These are phyloP conservation scores for Camellia granthamiana DNA, from an alignment of 148 eudicot species.

Conservation along the genomic window DNA sequence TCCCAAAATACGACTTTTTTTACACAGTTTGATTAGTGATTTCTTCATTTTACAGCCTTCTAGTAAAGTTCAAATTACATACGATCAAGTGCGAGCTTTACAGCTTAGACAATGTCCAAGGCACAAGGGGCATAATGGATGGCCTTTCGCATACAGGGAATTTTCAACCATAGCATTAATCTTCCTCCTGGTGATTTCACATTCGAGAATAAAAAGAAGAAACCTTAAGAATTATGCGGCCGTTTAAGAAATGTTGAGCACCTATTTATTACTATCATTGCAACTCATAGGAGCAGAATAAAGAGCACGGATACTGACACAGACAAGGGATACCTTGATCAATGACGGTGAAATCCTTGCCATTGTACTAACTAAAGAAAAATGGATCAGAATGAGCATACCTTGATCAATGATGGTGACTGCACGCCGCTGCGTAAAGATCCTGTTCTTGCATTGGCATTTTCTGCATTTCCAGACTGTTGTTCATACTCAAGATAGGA, in stretches of 20 bases:
- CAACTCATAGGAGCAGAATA: background rate
- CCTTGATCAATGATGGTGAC: constrained; percentile 41
- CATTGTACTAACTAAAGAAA: background rate
- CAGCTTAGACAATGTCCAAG: background rate
- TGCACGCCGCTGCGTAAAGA: constrained; percentile 23
- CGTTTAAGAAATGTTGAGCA: background rate
- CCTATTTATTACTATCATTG: background rate
- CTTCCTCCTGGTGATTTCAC: background rate
- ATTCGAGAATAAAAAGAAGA: background rate
- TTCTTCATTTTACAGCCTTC: background rate
- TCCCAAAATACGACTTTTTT: background rate
- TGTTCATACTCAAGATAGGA: constrained; percentile 23
- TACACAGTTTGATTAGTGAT: background rate
- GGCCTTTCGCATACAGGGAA: background rate
- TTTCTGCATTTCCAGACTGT: constrained; percentile 25
- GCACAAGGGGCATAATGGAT: background rate
- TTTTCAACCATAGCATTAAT: background rate
- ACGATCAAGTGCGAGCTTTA: background rate
- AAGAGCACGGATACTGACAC: background rate
- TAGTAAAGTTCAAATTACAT: background rate
- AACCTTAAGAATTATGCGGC: background rate
- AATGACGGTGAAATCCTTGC: background rate
- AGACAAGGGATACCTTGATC: background rate
- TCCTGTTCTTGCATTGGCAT: constrained; percentile 22
- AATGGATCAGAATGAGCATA: constrained; percentile 25